Evolutionary conservation across 2,329 filamentous ascomycete species (phyloP).

Genomic region (Neurospora sp.): DNA sequence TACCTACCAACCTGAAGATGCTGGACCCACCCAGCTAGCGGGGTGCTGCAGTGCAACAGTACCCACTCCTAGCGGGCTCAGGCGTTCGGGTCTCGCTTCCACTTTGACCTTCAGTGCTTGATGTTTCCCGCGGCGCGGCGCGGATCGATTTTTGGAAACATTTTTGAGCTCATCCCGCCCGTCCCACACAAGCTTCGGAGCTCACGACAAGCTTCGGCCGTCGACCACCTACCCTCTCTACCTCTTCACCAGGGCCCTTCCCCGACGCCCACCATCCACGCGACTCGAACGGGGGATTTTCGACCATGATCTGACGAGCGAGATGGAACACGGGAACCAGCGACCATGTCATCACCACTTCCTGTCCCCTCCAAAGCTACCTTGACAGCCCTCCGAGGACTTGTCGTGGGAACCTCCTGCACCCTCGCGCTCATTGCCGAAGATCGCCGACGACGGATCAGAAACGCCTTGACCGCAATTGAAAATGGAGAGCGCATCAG

Average conservation of each 20-base stretch:
- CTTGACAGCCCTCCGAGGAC: conserved; percentile 32
- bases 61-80: background rate
- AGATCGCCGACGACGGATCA: conserved; percentile 35
- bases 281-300: background rate
- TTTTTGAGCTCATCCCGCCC: background rate
- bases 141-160: background rate
- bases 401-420: conserved; percentile 36
- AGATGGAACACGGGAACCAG: conserved; percentile 13
- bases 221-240: background rate
- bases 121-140: background rate
- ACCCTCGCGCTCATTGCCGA: conserved; percentile 33
- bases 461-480: conserved; percentile 27
- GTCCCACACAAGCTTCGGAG: background rate
- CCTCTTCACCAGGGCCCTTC: background rate
- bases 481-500: conserved; percentile 31
- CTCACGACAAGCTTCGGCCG: background rate
- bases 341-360: conserved; percentile 25
- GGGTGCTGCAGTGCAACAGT: background rate
- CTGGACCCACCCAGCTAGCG: background rate
- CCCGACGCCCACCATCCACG: background rate
- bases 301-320: conserved; percentile 13
- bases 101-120: background rate
- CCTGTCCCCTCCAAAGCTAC: conserved; percentile 36
- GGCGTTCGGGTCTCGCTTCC: background rate
- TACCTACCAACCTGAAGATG: background rate